Evolutionary conservation across 306 rosid genomes (phyloP), one percentile per base, ranked within the genome.

Genomic region (Rubus parviflorus): DNA sequence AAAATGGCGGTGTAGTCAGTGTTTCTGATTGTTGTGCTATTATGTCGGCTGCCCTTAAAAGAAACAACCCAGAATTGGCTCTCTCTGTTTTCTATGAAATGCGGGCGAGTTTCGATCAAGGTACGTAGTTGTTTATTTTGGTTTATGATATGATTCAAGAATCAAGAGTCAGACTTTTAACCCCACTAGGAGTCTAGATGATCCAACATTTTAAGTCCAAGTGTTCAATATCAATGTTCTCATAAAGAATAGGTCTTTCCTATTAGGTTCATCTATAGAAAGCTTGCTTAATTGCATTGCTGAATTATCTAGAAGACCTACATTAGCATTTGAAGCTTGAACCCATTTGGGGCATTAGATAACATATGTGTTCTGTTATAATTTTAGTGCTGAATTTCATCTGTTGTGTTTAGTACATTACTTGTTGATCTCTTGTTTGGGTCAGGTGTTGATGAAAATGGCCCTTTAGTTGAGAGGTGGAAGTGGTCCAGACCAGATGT

Each of bases 401-500:
- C 10, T 30, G 2, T 25, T 77, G 19, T 58, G 42, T 4, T 58
- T 8, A 11, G 66, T 35, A 41, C 52, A 53, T 37, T 54, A 41
- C 17, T 42, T 72, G 23, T 62, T 68, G 54, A 53, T 77, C 30
- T 77, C 72, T 45, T 70, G 52, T 73, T 73, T 68, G 14, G 81
- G 79, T 30, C 78, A 92, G 93, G 80, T 86, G 84, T 77, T 42
- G 46, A 69, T 70, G 86, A 84, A 74, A 84, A 65, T 72, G 92
- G 81, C 35, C 42, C 92, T 66, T 43, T 80, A 76, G 79, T 73
- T 76, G 92, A 86, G 87, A 82, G 84, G 78, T 95, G 97, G 99
- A 83, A 77, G 87, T 95, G 99, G 99, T 84, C 96, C 6, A 88
- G 82, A 87, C 98, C 96, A 14, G 91, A 93, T 79, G 89, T 88